Percentiles rank a stretch among this genome's conserved stretches.
Conservation (phyloP, 768 basidiomycete genomes). For the Galerina sulciceps region DNA sequence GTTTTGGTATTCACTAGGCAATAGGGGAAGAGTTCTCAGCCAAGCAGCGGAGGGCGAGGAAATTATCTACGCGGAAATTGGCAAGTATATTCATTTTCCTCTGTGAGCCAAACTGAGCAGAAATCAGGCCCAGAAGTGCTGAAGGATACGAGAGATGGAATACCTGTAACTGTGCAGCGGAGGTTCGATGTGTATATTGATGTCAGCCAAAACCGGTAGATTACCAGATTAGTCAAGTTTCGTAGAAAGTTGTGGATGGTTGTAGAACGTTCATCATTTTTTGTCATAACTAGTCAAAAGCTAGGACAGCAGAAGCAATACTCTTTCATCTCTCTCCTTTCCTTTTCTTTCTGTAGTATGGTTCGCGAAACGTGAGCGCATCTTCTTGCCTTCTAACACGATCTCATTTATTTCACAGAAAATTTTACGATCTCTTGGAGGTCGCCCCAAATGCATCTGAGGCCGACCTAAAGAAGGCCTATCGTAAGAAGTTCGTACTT, state of each 20-base stretch:
- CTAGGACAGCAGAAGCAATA: constrained; percentile 16
- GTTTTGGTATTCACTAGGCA: background rate
- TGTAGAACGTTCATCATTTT: constrained; percentile 46
- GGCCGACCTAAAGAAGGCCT: constrained; percentile 90
- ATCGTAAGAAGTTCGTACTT: constrained; percentile 80
- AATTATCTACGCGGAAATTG: constrained; percentile 82
- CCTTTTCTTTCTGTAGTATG: constrained; percentile 21
- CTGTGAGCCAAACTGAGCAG: background rate
- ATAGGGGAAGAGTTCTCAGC: constrained; percentile 73
- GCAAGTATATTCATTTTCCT: constrained; percentile 46
- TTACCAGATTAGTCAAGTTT: constrained; percentile 43
- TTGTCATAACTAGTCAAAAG: constrained; percentile 32
- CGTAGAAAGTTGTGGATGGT: constrained; percentile 46
- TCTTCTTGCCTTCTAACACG: background rate
- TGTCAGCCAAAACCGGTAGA: constrained; percentile 42
- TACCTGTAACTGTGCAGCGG: constrained; percentile 91
- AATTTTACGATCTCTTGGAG: constrained; percentile 93
- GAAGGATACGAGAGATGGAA: constrained; percentile 71
- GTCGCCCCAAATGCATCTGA: constrained; percentile 81
- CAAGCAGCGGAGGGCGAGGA: constrained; percentile 80
- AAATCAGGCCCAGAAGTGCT: constrained; percentile 55
- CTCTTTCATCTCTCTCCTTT: constrained; percentile 18
- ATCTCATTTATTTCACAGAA: constrained; percentile 45
- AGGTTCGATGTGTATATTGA: constrained; percentile 93
- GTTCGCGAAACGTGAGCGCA: constrained; percentile 30